phyloP scores from a whole-genome alignment of 2,329 filamentous ascomycete genomes.

The Cryphonectria japonica region DNA sequence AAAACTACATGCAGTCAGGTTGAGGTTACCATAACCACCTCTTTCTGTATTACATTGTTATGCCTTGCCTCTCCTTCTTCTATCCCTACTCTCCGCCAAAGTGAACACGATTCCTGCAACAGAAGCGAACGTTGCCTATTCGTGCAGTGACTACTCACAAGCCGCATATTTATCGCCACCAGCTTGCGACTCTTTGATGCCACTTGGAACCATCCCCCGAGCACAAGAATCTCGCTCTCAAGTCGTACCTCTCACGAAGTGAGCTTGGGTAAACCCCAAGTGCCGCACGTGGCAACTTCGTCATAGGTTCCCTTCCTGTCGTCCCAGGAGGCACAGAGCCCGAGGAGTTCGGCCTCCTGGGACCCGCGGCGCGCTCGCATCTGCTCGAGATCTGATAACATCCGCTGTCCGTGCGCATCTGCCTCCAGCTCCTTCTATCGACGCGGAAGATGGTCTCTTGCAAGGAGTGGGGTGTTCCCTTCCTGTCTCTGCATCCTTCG shows the following conservation, averaged over 20 bases:
- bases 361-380: constrained; percentile 22
- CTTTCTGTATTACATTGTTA: background rate
- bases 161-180: constrained; percentile 23
- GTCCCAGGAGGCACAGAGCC: constrained; percentile 23
- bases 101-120: constrained; percentile 27
- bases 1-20: background rate
- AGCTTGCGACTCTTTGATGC: constrained; percentile 25
- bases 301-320: constrained; percentile 20
- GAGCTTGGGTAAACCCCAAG: constrained; percentile 14
- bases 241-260: background rate
- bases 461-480: background rate
- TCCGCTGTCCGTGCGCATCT: constrained; percentile 27
- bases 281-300: constrained; percentile 25
- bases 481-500: background rate
- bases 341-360: constrained; percentile 25
- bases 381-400: constrained; percentile 19
- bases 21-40: background rate
- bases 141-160: constrained; percentile 30
- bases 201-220: constrained; percentile 18
- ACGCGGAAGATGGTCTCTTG: constrained; percentile 22
- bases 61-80: background rate
- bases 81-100: constrained; percentile 16
- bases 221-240: constrained; percentile 16
- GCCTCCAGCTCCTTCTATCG: constrained; percentile 29
- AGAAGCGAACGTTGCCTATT: constrained; percentile 30